These are phyloP conservation scores for Cytospora mali DNA, from an alignment of 2,329 filamentous ascomycete species.

Conservation along the genomic window DNA sequence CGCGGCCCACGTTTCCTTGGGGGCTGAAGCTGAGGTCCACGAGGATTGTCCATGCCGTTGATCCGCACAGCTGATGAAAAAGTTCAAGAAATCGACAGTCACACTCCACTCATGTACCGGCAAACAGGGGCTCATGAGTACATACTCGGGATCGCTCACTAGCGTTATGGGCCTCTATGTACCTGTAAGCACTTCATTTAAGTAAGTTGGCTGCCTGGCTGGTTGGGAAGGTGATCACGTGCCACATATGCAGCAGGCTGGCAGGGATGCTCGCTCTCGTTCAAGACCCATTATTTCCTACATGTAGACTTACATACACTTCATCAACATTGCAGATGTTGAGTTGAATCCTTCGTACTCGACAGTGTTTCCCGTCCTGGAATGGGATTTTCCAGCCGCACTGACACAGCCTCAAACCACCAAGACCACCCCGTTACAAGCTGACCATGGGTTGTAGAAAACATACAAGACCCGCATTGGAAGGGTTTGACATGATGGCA, in stretches of 20 bases:
- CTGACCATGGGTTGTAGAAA: not conserved
- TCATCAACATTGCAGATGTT: too few species aligned
- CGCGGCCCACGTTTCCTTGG: conserved; percentile 24
- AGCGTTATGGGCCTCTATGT: too few species aligned
- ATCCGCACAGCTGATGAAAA: too few species aligned
- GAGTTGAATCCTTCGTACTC: not conserved
- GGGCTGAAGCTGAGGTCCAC: not conserved
- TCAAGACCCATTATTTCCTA: conserved; percentile 1
- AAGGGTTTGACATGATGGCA: not conserved
- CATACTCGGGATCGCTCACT: not conserved
- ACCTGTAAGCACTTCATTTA: too few species aligned
- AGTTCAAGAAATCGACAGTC: too few species aligned
- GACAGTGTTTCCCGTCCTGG: too few species aligned
- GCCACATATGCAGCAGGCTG: not conserved
- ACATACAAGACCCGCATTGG: not conserved
- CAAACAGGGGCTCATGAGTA: not conserved
- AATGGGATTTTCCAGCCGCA: too few species aligned
- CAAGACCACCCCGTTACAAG: not conserved
- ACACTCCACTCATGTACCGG: not conserved
- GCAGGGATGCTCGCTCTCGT: conserved; percentile 8
- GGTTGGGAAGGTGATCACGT: not conserved
- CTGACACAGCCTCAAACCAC: not conserved
- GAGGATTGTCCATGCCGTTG: not conserved
- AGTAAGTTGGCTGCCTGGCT: too few species aligned
- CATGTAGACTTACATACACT: too few species aligned